Evolutionary conservation across 495 filamentous ascomycete species (phyloP), one percentile per base, ranked within the genome.

Genomic region (Zalerion maritima): DNA sequence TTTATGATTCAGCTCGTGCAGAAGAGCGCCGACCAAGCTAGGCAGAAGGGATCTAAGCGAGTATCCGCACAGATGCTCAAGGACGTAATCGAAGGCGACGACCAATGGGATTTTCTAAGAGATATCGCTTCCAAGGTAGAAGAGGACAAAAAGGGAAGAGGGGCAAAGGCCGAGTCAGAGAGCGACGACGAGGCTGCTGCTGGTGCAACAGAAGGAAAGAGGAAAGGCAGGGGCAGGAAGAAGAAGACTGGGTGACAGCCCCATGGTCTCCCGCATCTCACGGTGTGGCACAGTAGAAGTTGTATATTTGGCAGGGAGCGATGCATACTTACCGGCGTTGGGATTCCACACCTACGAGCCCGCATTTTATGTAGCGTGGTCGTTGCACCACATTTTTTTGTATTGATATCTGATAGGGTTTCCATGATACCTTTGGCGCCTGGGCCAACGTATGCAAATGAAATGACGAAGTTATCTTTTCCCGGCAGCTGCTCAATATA

Each of bases 1-100:
- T 97, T 97, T 51, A 96, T 96, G 86, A 85, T 94, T 39, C 71
- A 73, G 19, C 67, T 99, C 26, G 85, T 94, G 26, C 78, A 74
- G 18, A 84, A 83, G 53, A 78, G 86, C 24, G 81, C 86, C 14
- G 68, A 77, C 19, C 76, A 86, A 43, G 87, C 87, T 26, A 75
- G 72, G 25, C 71, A 75, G 31, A 78, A 76, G 41, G 76, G 73
- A 43, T 83, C 78, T 2, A 94, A 93, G 56, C 77, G 85, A 36
- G 80, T 97, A 41, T 86, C 81, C 5, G 80, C 83, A 1, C 71
- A 71, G 18, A 91, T 96, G 61, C 62, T 97, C 24, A 96, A 96
- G 55, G 73, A 81, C 34, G 86, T 85, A 3, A 73, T 97, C 10
- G 65, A 68, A 38, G 75, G 76, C 24, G 81, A 87, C 41, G 79